Base-by-base conservation (phyloP, 257 asterid genomes). In the Solanum gracilifrons region DNA sequence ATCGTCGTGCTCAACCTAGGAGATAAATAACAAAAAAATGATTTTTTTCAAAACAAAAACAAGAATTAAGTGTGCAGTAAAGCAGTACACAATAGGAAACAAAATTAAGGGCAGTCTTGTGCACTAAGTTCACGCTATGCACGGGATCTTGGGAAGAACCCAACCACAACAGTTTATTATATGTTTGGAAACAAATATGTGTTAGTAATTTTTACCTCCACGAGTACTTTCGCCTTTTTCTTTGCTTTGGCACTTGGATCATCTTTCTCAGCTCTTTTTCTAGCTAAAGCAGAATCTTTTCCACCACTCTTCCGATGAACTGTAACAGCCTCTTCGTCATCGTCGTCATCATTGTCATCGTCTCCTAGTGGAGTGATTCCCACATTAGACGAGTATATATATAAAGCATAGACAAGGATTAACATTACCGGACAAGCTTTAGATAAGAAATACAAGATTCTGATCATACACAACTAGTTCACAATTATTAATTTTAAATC, bases 1-100 rank as follows among this genome's bases (percentile, higher is more conserved):
- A 82, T 88, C 95, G 87, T 96, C 98, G 58, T 89, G 93, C 89
- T 96, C 99, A 75, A 96, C 98, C 98, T 96, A 88, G 83, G 66
- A 90, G 35, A 90, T 4, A 86, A 6, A 60, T 91, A 74, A 21
- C 86, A 20, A 9, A 27, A 51, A 48, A 9, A 0, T 9, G 21
- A 5, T 20, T 80, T 31, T 80, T 80, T 16, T 46, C 16, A 9
- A 35, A 48, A 29, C 85, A 71, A 43, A 75, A 41, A 46, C 15
- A n/a, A 35, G 68, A 4, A 1, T 23, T 1, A 4, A 62, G 71
- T 62, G 16, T 58, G 66, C 12, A 58, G 66, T 58, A 21, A 58
- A 58, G 76, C 31, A 13, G 20, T 75, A 51, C 2, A 23, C 32
- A 0, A 58, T 46, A 41, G 12, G 10, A 4, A 87, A 51, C 15